Percentiles rank a stretch among this genome's conserved stretches.
phyloP scores from a whole-genome alignment of 2,329 filamentous ascomycete species.

The Xylaria sp. region DNA sequence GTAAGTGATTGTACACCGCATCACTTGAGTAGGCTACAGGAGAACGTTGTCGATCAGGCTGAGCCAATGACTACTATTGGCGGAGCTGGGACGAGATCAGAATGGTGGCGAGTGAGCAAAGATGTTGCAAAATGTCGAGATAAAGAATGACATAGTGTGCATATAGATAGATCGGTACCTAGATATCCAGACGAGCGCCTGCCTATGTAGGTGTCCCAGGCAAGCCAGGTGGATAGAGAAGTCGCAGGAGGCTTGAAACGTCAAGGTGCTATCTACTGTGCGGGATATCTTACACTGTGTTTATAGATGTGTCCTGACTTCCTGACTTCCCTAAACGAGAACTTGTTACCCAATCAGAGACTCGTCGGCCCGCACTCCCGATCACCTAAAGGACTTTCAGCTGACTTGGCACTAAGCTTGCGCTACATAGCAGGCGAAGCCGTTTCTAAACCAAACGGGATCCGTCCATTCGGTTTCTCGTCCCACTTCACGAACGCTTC shows the following conservation, averaged over 20 bases:
- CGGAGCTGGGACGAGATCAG: background rate
- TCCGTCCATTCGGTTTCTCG: constrained; percentile 17
- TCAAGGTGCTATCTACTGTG: background rate
- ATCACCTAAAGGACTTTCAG: constrained; percentile 26
- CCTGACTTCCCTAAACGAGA: constrained; percentile 30
- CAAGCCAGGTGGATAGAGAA: background rate
- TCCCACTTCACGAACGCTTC: constrained; percentile 5
- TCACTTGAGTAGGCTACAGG: background rate
- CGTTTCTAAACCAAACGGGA: background rate
- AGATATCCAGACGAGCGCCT: background rate
- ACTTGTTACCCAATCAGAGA: constrained; percentile 33
- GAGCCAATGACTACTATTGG: constrained; percentile 10
- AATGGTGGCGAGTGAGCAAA: constrained; percentile 2
- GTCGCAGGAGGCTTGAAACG: background rate
- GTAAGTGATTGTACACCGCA: background rate
- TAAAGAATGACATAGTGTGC: background rate
- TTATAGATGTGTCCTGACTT: background rate
- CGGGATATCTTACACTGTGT: background rate
- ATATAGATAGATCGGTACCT: background rate
- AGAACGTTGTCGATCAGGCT: constrained; percentile 16
- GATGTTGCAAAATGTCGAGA: constrained; percentile 12
- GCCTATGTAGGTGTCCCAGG: no score
- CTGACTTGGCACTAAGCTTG: constrained; percentile 18
- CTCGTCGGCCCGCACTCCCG: constrained; percentile 38
- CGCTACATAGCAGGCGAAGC: background rate